A percentile compares a stretch with the other conserved stretches of the same genome.
Conservation (phyloP, 768 basidiomycete genomes). For the Lentinula lateritia region DNA sequence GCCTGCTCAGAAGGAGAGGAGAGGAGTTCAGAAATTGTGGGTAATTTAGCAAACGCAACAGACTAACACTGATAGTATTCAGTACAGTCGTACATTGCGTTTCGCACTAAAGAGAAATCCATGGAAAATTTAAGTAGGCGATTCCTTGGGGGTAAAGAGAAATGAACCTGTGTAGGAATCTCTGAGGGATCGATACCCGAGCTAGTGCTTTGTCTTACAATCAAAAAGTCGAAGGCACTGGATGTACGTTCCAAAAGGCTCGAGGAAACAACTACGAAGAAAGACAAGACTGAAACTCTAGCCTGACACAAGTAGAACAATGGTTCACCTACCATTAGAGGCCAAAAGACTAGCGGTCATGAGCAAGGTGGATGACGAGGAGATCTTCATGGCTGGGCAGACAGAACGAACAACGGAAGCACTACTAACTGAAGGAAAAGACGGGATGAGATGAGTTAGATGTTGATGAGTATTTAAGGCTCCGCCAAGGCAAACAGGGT, state of each 20-base stretch:
- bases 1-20: not conserved
- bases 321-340: not conserved
- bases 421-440: not conserved
- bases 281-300: not conserved
- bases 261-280: not conserved
- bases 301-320: not conserved
- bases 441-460: not conserved
- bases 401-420: not conserved
- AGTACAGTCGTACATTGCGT: not conserved
- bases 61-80: not conserved
- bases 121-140: not conserved
- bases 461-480: not conserved
- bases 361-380: not conserved
- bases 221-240: not conserved
- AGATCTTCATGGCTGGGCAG: not conserved
- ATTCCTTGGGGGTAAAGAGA: not conserved
- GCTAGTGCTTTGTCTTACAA: not conserved
- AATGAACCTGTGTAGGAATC: not conserved
- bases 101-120: not conserved
- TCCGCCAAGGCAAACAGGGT: not conserved
- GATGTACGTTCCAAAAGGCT: not conserved
- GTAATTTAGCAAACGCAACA: no score
- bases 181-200: not conserved
- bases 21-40: not conserved
- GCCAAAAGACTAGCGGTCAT: not conserved